Evolutionary conservation across 169 alveolate genomes (phyloP).

Genomic region (Cryptosporidium tyzzeri): DNA sequence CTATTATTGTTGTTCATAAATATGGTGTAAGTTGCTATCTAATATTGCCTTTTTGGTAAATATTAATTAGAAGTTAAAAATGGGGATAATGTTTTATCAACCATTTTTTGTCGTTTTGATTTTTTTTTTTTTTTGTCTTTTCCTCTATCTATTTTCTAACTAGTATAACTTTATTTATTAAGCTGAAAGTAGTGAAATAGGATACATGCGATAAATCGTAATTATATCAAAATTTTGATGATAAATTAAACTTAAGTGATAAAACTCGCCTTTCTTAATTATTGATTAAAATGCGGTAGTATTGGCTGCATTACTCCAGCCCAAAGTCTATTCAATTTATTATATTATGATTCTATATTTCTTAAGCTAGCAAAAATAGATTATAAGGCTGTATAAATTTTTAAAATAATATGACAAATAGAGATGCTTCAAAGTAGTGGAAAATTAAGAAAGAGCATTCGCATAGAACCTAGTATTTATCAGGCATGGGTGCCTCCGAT

Average conservation of each 20-base stretch:
- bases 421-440: slow-evolving; percentile 77
- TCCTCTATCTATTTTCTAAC: background rate
- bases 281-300: slow-evolving; percentile 62
- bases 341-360: slow-evolving; percentile 39
- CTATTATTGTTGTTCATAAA: too few species aligned
- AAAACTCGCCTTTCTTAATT: background rate
- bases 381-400: slow-evolving; percentile 9
- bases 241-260: background rate
- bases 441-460: slow-evolving; percentile 69
- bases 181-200: background rate
- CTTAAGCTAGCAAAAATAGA: background rate
- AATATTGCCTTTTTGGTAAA: too few species aligned
- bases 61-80: too few species aligned
- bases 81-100: too few species aligned
- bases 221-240: background rate
- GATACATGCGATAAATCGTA: background rate
- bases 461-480: slow-evolving; percentile 66
- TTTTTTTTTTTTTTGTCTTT: too few species aligned
- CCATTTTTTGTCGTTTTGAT: background rate
- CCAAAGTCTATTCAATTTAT: slow-evolving; percentile 16
- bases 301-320: background rate
- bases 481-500: slow-evolving; percentile 76
- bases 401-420: slow-evolving; percentile 43
- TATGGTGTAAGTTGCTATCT: background rate
- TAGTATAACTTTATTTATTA: too few species aligned